Percentiles rank a stretch among this genome's conserved stretches.
Conservation (phyloP, 1,139 yeast genomes). For the Meyerozyma sp. region DNA sequence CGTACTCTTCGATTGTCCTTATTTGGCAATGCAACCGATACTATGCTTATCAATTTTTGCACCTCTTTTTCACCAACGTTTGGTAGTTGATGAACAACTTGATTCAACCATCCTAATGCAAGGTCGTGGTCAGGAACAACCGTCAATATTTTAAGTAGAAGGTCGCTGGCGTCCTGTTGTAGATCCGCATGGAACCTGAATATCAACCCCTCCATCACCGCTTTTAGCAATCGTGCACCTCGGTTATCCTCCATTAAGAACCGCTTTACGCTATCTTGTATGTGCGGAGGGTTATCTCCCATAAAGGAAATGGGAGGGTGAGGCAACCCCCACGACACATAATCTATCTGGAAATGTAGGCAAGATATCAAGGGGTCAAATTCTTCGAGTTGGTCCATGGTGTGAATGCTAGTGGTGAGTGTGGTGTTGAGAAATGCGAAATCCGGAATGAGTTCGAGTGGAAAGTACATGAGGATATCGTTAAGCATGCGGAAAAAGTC, state of each 20-base stretch:
- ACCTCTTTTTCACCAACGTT: conserved; percentile 66
- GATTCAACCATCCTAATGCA: conserved; percentile 56
- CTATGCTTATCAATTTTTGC: conserved; percentile 50
- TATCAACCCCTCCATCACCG: conserved; percentile 61
- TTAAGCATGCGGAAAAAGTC: conserved; percentile 83
- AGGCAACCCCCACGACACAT: conserved; percentile 78
- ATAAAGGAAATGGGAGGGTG: conserved; percentile 73
- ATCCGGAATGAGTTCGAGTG: conserved; percentile 55
- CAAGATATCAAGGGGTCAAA: conserved; percentile 67
- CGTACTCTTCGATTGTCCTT: conserved; percentile 74
- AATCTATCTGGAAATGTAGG: conserved; percentile 72
- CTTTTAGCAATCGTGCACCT: conserved; percentile 53
- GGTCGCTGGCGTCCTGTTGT: conserved; percentile 70
- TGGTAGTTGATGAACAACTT: conserved; percentile 52
- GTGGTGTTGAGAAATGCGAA: conserved; percentile 54
- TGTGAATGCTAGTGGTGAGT: conserved; percentile 55
- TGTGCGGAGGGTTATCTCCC: conserved; percentile 36
- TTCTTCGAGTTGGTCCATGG: conserved; percentile 54
- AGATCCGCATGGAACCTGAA: conserved; percentile 69
- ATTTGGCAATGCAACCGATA: conserved; percentile 56
- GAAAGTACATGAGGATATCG: conserved; percentile 77
- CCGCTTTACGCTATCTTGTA: conserved; percentile 43
- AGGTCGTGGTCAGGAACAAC: conserved; percentile 39
- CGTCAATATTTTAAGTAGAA: conserved; percentile 61
- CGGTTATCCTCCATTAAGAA: conserved; percentile 37